phyloP scores from a whole-genome alignment of 1,284 basidiomycete species.

The Irpex lacteus region DNA sequence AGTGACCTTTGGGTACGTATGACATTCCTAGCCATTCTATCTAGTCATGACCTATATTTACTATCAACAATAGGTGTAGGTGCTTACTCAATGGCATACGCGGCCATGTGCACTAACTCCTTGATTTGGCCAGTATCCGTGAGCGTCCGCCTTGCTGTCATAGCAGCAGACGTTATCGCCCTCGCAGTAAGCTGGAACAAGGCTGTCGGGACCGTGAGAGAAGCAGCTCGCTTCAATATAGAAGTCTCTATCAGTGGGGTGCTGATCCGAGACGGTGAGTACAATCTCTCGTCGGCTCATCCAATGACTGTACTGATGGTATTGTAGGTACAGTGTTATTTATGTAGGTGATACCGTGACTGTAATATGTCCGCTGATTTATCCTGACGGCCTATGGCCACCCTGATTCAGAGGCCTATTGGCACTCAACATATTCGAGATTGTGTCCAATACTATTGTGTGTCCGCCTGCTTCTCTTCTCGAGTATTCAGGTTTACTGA shows the following conservation, averaged over 20 bases:
- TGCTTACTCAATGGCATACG: neutral
- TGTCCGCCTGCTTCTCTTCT: neutral
- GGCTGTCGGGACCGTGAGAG: neutral
- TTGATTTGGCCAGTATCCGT: neutral
- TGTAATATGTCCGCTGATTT: too few species aligned
- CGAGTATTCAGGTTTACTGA: neutral
- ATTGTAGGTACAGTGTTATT: neutral
- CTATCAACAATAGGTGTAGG: neutral
- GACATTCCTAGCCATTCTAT: neutral
- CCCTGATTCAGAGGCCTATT: neutral
- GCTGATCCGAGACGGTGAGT: neutral
- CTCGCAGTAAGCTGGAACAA: neutral
- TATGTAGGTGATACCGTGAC: neutral
- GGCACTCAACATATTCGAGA: neutral
- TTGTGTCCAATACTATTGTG: neutral
- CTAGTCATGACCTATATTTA: neutral
- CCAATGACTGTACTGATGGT: neutral
- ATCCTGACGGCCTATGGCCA: neutral
- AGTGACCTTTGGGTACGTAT: neutral
- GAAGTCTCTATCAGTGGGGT: neutral
- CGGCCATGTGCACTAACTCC: neutral
- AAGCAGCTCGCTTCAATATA: neutral
- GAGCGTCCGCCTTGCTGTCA: neutral
- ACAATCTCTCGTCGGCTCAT: neutral
- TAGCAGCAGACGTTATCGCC: neutral